Conservation (phyloP, 805 yeast genomes). For the Yamadazyma ubonensis region DNA sequence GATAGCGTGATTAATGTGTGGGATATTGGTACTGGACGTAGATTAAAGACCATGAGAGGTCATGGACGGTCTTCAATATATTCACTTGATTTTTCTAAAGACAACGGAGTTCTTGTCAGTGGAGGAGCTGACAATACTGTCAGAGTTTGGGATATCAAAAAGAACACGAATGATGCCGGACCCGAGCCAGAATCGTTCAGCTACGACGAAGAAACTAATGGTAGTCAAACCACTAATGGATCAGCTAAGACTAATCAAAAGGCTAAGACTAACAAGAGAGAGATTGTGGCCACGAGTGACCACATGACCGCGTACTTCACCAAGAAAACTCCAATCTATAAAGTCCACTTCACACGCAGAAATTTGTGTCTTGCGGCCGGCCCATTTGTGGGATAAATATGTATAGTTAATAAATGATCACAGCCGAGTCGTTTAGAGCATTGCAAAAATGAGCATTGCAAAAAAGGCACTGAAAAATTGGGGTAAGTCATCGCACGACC, state of each 20-base stretch:
- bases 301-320: constrained; percentile 93
- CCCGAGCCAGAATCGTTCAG: constrained; percentile 71
- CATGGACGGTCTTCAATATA: constrained; percentile 87
- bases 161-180: constrained; percentile 76
- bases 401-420: not conserved
- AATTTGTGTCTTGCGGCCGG: constrained; percentile 94
- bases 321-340: constrained; percentile 89
- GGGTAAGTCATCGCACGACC: constrained; percentile 11
- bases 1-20: constrained; percentile 86
- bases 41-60: constrained; percentile 89
- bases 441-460: not conserved
- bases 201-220: constrained; percentile 16
- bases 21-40: constrained; percentile 91
- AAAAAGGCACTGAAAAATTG: constrained; percentile 7
- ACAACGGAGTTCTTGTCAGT: constrained; percentile 85
- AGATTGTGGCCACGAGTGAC: constrained; percentile 79
- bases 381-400: constrained; percentile 49
- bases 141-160: constrained; percentile 93
- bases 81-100: constrained; percentile 79
- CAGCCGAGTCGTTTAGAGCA: not conserved
- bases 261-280: constrained; percentile 53
- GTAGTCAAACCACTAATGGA: constrained; percentile 7
- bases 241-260: constrained; percentile 25
- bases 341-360: constrained; percentile 86
- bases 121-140: constrained; percentile 92